phyloP scores from a whole-genome alignment of 2,329 filamentous ascomycete genomes.

The Ascochyta viciae-villosae region DNA sequence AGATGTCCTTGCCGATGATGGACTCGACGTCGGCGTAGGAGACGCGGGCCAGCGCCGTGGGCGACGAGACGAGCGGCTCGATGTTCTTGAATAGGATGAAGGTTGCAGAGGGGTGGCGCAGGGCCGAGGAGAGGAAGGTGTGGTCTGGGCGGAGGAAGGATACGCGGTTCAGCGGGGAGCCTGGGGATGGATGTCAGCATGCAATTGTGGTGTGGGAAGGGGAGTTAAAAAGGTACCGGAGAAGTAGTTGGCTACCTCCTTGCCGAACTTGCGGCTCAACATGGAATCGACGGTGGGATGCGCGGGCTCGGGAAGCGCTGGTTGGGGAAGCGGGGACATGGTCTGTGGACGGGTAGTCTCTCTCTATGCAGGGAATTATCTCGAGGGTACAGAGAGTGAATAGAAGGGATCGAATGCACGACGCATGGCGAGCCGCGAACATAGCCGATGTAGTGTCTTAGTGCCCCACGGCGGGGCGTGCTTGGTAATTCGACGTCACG shows the following conservation, averaged over 20 bases:
- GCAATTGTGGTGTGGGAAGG: no score
- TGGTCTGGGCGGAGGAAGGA: conserved; percentile 78
- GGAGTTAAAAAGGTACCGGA: conserved; percentile 52
- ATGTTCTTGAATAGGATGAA: conserved; percentile 85
- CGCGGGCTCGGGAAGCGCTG: conserved; percentile 64
- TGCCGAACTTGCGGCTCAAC: conserved; percentile 78
- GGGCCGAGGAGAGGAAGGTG: conserved; percentile 72
- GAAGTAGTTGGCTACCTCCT: conserved; percentile 84
- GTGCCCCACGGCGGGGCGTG: conserved; percentile 24
- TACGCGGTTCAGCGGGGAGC: conserved; percentile 78
- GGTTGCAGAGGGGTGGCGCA: conserved; percentile 68
- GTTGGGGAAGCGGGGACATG: conserved; percentile 48
- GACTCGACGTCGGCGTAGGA: conserved; percentile 71
- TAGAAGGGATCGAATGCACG: neutral
- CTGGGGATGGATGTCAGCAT: conserved; percentile 41
- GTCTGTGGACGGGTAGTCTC: neutral
- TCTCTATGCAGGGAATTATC: neutral
- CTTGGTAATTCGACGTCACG: conserved; percentile 18
- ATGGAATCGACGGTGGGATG: conserved; percentile 69
- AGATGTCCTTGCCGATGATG: conserved; percentile 76
- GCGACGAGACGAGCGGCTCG: conserved; percentile 71
- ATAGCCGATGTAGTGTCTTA: conserved; percentile 9
- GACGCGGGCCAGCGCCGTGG: conserved; percentile 70
- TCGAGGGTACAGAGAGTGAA: neutral
- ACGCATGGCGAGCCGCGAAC: neutral